These are phyloP conservation scores for Sistotremastrum niveocremeum DNA, from an alignment of 768 basidiomycete genomes.

Conservation along the genomic window DNA sequence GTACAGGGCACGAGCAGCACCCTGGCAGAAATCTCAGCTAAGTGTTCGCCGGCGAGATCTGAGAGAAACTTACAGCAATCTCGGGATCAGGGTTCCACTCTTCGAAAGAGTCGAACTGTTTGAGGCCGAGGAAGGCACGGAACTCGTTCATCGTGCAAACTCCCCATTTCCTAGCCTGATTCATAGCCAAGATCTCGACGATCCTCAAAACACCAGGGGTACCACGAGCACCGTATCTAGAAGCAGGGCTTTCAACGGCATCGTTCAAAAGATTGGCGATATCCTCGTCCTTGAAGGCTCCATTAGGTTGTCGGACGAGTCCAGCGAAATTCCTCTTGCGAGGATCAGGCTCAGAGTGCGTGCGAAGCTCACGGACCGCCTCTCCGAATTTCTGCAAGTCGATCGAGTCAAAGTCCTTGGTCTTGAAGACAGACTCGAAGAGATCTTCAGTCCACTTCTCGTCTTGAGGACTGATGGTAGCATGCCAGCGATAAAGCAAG, in stretches of 20 bases:
- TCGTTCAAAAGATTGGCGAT: slow-evolving; percentile 29
- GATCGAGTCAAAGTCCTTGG: slow-evolving; percentile 13
- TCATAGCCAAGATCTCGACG: slow-evolving; percentile 44
- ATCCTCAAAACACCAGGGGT: slow-evolving; percentile 33
- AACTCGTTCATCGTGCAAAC: slow-evolving; percentile 47
- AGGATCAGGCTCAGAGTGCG: slow-evolving; percentile 6
- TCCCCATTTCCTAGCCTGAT: slow-evolving; percentile 42
- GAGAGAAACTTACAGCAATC: slow-evolving; percentile 23
- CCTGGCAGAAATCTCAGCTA: slow-evolving; percentile 7
- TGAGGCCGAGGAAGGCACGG: slow-evolving; percentile 34
- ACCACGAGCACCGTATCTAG: slow-evolving; percentile 33
- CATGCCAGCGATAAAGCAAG: slow-evolving; percentile 21
- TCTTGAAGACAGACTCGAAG: slow-evolving; percentile 15
- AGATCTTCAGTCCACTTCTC: slow-evolving; percentile 20
- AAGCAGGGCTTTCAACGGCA: slow-evolving; percentile 32
- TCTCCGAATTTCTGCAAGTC: slow-evolving; percentile 4
- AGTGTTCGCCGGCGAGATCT: neutral
- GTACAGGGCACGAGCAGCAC: slow-evolving; percentile 21
- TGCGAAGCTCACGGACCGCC: slow-evolving; percentile 1
- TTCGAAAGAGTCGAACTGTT: slow-evolving; percentile 31
- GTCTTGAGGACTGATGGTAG: slow-evolving; percentile 16
- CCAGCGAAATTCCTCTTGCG: slow-evolving; percentile 16
- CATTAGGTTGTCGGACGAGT: slow-evolving; percentile 15
- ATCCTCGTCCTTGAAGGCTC: slow-evolving; percentile 11
- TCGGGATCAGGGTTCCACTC: slow-evolving; percentile 41